Base-by-base conservation (phyloP, 1,139 yeast species). In the Candida smagusa region DNA sequence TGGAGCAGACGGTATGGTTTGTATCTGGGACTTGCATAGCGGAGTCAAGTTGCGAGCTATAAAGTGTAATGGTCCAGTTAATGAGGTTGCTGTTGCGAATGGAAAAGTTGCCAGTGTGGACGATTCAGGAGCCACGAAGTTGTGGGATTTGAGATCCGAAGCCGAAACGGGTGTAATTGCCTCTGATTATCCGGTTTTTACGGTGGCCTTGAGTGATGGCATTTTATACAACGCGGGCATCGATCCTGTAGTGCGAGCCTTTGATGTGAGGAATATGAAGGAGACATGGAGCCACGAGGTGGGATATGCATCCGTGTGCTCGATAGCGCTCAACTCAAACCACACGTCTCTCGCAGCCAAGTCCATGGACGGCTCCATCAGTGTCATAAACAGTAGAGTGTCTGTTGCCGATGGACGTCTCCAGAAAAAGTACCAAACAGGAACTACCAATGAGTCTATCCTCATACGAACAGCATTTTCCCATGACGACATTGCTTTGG, bases 121-220 rank as follows among this genome's bases (percentile, higher is more conserved):
- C 12, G 95, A 86, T 50, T 89, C 82, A 49, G 89, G 90, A 0
- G 43, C 58, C 4, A 64, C 75, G 1, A 63, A 65, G 7, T 35
- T 79, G 2, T 86, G 92, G 92, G 95, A 86, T 47, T 64, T 67
- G 13, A 61, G 88, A 39, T 68, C 73, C 9, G 81, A 76, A 12
- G 36, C 39, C 22, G 48, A 46, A 48, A 2, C 65, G 74, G 1
- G 23, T n/a, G 61, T 72, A 0, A 50, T 51, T 3, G 52, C 60
- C 11, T 68, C 81, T 0, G 68, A 68, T 2, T 82, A 65, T 48
- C 92, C 95, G 0, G 49, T 85, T 2, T 57, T 84, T 12, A 65
- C 86, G 0, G 76, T 82, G 6, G 70, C 73, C 2, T 53, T 63
- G 37, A 59, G 59, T 39, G 44, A 52, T 3, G 55, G 56, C 25